phyloP scores from a whole-genome alignment of 2,329 filamentous ascomycete genomes.

The Setomelanomma holmii region DNA sequence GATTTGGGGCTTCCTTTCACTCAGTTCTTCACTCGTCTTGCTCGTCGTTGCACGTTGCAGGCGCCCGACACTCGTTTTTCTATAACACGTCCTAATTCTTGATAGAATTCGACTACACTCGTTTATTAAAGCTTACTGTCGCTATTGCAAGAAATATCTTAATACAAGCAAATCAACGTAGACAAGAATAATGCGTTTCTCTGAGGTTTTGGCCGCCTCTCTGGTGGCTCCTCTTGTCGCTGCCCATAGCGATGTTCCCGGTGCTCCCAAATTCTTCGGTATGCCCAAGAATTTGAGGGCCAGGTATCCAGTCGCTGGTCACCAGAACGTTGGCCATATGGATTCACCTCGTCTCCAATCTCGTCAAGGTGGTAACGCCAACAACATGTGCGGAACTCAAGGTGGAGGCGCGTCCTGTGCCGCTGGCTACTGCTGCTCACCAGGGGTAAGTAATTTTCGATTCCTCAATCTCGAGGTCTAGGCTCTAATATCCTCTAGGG shows the following conservation, averaged over 20 bases:
- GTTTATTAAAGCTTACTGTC: constrained; percentile 9
- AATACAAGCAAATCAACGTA: constrained; percentile 1
- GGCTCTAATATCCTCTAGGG: constrained; percentile 26
- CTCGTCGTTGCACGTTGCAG: constrained; percentile 30
- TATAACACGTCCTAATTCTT: constrained; percentile 15
- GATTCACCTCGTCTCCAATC: constrained; percentile 27
- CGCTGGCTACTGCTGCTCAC: constrained; percentile 44
- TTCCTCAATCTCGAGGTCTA: neutral
- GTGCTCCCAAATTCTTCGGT: constrained; percentile 43
- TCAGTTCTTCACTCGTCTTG: constrained; percentile 26
- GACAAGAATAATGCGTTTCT: constrained; percentile 38
- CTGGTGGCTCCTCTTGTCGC: constrained; percentile 40
- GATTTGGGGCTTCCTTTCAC: constrained; percentile 14
- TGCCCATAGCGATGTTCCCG: constrained; percentile 35
- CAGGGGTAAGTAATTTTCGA: constrained; percentile 22
- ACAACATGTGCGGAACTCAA: constrained; percentile 37
- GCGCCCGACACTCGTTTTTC: constrained; percentile 38
- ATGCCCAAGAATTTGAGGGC: constrained; percentile 38
- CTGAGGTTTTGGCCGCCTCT: constrained; percentile 35
- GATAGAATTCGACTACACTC: constrained; percentile 29
- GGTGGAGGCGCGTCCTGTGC: constrained; percentile 33
- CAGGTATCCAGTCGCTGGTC: constrained; percentile 33
- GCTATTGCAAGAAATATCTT: constrained; percentile 1
- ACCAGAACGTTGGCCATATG: constrained; percentile 18
- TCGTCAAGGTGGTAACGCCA: constrained; percentile 34